Evolutionary conservation across 768 basidiomycete species (phyloP).

Genomic region (Bullera alba): DNA sequence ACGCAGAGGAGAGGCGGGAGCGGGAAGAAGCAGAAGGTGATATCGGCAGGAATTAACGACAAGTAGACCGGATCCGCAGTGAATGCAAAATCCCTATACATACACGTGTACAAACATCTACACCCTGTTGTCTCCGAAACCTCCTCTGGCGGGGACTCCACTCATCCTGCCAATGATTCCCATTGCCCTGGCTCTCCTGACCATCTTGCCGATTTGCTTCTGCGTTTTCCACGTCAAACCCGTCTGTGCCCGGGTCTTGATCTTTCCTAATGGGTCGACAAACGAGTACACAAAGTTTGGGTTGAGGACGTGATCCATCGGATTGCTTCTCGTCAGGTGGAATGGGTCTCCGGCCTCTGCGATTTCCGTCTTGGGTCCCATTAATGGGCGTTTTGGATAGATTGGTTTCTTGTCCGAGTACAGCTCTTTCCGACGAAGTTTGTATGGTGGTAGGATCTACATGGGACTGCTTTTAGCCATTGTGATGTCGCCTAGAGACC

Average conservation of each 20-base stretch:
- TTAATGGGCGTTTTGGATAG: slow-evolving; percentile 47
- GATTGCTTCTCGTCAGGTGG: slow-evolving; percentile 64
- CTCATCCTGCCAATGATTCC: slow-evolving; percentile 56
- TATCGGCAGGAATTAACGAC: background rate
- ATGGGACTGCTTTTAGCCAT: too few relatives aligned
- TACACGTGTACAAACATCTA: background rate
- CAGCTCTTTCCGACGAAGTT: too few relatives aligned
- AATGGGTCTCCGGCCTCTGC: slow-evolving; percentile 62
- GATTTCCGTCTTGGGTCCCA: slow-evolving; percentile 56
- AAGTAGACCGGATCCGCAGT: too few relatives aligned
- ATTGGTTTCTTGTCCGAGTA: too few relatives aligned
- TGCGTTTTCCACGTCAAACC: slow-evolving; percentile 71
- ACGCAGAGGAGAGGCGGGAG: background rate
- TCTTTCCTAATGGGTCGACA: slow-evolving; percentile 51
- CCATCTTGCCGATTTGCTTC: slow-evolving; percentile 70
- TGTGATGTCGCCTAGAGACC: too few relatives aligned
- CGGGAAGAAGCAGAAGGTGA: background rate
- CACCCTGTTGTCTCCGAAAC: slow-evolving; percentile 8
- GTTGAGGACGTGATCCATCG: slow-evolving; percentile 56
- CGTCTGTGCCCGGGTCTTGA: slow-evolving; percentile 61
- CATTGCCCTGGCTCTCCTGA: slow-evolving; percentile 84
- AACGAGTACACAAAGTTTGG: slow-evolving; percentile 24
- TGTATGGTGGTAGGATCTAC: too few relatives aligned
- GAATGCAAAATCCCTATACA: too few relatives aligned
- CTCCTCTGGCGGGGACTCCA: slow-evolving; percentile 14